A percentile compares a stretch with the other conserved stretches of the same genome.
phyloP scores from a whole-genome alignment of 2,329 filamentous ascomycete species.

The Exserohilum turcica region DNA sequence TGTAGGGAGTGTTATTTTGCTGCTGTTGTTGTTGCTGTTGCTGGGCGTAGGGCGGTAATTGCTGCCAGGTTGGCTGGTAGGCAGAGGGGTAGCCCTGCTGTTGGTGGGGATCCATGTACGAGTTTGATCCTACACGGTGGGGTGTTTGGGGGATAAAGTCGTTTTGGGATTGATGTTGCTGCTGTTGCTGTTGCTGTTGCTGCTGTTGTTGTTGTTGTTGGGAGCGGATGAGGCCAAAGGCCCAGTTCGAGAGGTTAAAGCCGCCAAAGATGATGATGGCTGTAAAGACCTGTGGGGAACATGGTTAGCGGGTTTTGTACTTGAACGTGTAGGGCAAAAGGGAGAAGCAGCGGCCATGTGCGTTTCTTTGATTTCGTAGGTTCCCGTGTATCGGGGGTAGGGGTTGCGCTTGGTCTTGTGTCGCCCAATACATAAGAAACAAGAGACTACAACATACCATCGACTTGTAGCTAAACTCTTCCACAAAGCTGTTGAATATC shows the following conservation, averaged over 20 bases:
- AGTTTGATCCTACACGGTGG: conserved; percentile 26
- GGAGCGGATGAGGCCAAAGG: conserved; percentile 61
- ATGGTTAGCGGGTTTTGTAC: conserved; percentile 12
- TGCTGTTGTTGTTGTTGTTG: conserved; percentile 9
- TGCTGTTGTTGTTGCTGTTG: conserved; percentile 24
- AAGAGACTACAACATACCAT: conserved; percentile 58
- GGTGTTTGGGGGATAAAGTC: conserved; percentile 40
- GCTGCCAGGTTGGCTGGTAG: conserved; percentile 24
- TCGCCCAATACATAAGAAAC: not conserved
- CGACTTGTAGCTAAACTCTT: conserved; percentile 85
- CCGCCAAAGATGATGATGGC: conserved; percentile 56
- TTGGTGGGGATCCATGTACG: conserved; percentile 23
- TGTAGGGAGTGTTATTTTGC: conserved; percentile 10
- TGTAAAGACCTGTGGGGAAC: conserved; percentile 53
- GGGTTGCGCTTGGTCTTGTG: not conserved
- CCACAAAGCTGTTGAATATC: conserved; percentile 92
- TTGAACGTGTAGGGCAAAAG: too few relatives aligned
- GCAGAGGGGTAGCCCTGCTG: conserved; percentile 21
- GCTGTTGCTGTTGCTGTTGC: conserved; percentile 8
- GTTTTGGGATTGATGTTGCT: conserved; percentile 14
- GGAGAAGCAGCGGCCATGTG: too few relatives aligned
- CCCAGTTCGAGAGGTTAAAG: conserved; percentile 64
- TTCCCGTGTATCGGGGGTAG: too few relatives aligned
- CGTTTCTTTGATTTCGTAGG: not conserved
- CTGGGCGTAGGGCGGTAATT: conserved; percentile 6